phyloP scores from a whole-genome alignment of 2,329 filamentous ascomycete species.

The Penicillium sp. region DNA sequence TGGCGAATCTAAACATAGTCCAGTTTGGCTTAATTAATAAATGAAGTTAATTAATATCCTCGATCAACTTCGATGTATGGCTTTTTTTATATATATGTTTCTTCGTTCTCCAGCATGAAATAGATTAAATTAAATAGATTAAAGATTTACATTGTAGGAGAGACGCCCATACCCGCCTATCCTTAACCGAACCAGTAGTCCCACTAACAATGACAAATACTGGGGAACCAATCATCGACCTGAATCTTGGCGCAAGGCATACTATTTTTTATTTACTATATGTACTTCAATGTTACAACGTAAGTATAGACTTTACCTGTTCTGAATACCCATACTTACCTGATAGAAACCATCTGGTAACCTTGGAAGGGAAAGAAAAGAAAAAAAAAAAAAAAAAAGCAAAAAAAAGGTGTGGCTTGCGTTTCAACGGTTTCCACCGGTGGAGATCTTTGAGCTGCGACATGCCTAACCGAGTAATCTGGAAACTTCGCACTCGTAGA shows the following conservation, averaged over 20 bases:
- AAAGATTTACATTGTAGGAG: slow-evolving; percentile 9
- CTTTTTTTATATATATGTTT: too few relatives aligned
- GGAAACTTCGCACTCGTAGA: slow-evolving; percentile 15
- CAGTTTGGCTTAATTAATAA: too few relatives aligned
- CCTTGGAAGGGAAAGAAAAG: neutral
- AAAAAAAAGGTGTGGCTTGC: slow-evolving; percentile 27
- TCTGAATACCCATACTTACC: neutral
- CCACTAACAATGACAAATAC: slow-evolving; percentile 26
- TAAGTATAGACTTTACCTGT: too few relatives aligned
- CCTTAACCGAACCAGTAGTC: slow-evolving; percentile 14
- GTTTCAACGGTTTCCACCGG: slow-evolving; percentile 28
- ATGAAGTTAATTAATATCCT: too few relatives aligned
- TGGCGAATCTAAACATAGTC: slow-evolving; percentile 1
- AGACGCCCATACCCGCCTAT: slow-evolving; percentile 19
- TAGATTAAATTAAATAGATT: slow-evolving; percentile 20
- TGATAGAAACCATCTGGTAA: slow-evolving; percentile 8
- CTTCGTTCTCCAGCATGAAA: slow-evolving; percentile 13
- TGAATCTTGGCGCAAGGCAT: too few relatives aligned
- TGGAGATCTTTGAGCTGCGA: slow-evolving; percentile 19
- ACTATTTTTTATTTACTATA: too few relatives aligned
- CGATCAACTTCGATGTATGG: too few relatives aligned
- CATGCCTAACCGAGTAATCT: slow-evolving; percentile 19
- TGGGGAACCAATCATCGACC: slow-evolving; percentile 18
- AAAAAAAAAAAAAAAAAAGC: slow-evolving; percentile 1
- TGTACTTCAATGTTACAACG: too few relatives aligned